Conservation (phyloP, 2,329 filamentous ascomycete species). For the Apiospora aurea region DNA sequence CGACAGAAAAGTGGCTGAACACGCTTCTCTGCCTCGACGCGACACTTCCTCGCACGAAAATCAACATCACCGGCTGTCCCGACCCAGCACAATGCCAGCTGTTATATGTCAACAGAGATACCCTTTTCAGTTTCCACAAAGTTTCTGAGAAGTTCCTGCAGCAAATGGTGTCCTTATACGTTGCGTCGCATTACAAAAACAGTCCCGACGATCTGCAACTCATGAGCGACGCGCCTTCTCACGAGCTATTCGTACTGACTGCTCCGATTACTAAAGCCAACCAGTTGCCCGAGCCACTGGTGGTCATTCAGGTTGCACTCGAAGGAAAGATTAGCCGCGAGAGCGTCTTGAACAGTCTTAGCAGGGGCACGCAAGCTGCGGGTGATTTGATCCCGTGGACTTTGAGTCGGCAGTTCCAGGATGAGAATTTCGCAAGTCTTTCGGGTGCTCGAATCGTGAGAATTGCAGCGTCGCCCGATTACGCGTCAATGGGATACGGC, state of each 20-base stretch:
- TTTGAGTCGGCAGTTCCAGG: conserved; percentile 97
- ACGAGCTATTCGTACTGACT: conserved; percentile 94
- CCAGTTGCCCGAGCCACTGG: conserved; percentile 88
- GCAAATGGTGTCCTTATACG: conserved; percentile 97
- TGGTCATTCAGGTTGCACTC: conserved; percentile 91
- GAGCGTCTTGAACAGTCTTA: conserved; percentile 89
- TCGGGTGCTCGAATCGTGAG: conserved; percentile 92
- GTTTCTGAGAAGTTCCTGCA: conserved; percentile 97
- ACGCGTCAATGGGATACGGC: conserved; percentile 91
- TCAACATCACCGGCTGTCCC: conserved; percentile 79
- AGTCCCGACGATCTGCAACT: conserved; percentile 64
- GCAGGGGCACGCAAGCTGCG: conserved; percentile 84
- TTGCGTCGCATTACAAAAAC: conserved; percentile 89
- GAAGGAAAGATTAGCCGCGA: conserved; percentile 95
- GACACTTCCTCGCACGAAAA: conserved; percentile 80
- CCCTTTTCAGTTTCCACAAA: conserved; percentile 96
- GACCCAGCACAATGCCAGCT: conserved; percentile 92
- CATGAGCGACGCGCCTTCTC: conserved; percentile 96
- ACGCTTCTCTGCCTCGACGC: conserved; percentile 92
- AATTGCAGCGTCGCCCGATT: conserved; percentile 96
- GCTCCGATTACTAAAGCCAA: conserved; percentile 81
- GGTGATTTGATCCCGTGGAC: conserved; percentile 98
- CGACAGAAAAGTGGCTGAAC: conserved; percentile 97
- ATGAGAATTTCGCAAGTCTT: conserved; percentile 92
- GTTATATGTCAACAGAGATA: conserved; percentile 93